These are phyloP conservation scores for Pinus albicaulis DNA, from an alignment of 75 land plant species.

Conservation along the genomic window DNA sequence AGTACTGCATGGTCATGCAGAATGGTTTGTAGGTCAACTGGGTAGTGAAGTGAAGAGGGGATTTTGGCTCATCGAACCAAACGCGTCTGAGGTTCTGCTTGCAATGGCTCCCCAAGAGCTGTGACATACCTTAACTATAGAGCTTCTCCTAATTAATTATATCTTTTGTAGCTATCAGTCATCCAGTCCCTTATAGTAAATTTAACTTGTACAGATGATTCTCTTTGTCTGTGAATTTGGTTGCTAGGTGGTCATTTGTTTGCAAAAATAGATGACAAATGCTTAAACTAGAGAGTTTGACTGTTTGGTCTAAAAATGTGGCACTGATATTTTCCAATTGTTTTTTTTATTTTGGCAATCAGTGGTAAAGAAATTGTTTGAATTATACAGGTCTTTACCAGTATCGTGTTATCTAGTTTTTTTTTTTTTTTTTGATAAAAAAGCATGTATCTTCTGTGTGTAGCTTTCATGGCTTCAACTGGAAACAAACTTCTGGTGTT, in stretches of 20 bases:
- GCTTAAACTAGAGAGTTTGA: background rate
- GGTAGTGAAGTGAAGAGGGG: conserved; percentile 35
- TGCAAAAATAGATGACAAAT: background rate
- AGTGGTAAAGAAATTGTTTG: background rate
- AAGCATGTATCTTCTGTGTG: background rate
- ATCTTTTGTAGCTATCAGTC: background rate
- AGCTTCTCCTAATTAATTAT: background rate
- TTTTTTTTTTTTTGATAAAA: background rate
- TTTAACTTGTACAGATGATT: background rate
- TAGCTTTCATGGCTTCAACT: background rate
- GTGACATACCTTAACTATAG: conserved; percentile 30
- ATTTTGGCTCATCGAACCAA: conserved; percentile 27
- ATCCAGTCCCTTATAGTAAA: background rate
- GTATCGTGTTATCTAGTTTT: background rate
- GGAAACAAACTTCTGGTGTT: background rate
- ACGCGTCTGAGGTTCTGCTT: conserved; percentile 32
- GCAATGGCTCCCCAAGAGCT: conserved; percentile 33
- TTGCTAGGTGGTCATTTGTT: background rate
- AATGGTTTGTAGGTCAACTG: conserved; percentile 44
- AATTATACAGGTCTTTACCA: background rate
- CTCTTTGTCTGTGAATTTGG: background rate
- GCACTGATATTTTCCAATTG: background rate
- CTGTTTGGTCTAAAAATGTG: conserved; percentile 3
- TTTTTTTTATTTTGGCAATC: background rate
- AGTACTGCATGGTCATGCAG: conserved; percentile 36